phyloP scores from a whole-genome alignment of 495 filamentous ascomycete genomes.

The Durotheca rogersii region DNA sequence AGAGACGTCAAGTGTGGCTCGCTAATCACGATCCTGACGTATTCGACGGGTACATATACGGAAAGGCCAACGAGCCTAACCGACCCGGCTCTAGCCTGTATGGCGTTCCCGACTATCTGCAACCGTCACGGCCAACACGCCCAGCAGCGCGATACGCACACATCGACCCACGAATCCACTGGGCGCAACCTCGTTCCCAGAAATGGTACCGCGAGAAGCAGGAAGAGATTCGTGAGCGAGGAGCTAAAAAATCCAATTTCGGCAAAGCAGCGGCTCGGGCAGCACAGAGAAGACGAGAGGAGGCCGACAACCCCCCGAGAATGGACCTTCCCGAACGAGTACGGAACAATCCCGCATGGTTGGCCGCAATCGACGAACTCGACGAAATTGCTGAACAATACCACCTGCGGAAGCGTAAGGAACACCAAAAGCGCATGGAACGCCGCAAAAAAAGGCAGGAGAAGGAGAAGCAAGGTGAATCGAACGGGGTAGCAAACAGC shows the following conservation, averaged over 20 bases:
- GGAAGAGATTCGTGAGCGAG: constrained; percentile 45
- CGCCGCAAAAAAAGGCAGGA: background rate
- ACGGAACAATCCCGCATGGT: constrained; percentile 29
- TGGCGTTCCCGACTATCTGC: constrained; percentile 7
- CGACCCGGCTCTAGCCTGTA: constrained; percentile 29
- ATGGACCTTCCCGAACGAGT: constrained; percentile 31
- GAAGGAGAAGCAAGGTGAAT: background rate
- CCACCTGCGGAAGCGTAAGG: constrained; percentile 1
- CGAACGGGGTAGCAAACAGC: background rate
- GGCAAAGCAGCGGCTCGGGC: constrained; percentile 40
- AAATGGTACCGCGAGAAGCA: constrained; percentile 45
- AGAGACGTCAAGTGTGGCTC: constrained; percentile 26
- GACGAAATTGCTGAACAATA: constrained; percentile 22
- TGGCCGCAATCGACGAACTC: constrained; percentile 30
- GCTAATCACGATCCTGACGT: constrained; percentile 27
- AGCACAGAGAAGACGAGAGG: constrained; percentile 34
- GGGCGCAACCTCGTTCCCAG: constrained; percentile 38
- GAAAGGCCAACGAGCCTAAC: constrained; percentile 29
- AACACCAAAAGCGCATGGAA: background rate
- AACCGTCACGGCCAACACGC: constrained; percentile 23
- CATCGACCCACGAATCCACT: constrained; percentile 49
- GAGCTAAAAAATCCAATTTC: constrained; percentile 43
- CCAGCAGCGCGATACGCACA: constrained; percentile 31
- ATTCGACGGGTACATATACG: constrained; percentile 33
- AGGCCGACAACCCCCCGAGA: constrained; percentile 25